phyloP scores from a whole-genome alignment of 1,284 basidiomycete genomes.

The Irpex lacteus region DNA sequence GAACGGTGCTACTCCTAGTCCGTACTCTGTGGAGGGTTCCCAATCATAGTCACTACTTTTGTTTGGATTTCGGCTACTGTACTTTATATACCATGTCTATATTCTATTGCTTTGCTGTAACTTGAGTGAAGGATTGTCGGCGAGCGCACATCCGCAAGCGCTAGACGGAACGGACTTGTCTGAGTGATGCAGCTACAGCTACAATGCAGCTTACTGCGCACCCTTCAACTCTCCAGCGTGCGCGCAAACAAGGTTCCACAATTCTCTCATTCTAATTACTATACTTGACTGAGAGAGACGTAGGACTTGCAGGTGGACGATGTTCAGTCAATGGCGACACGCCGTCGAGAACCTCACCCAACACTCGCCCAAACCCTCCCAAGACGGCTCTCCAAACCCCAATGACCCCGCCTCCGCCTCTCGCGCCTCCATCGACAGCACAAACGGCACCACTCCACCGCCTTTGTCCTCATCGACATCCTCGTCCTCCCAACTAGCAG shows the following conservation, averaged over 20 bases:
- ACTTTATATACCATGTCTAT: no score
- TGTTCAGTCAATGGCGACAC: conserved; percentile 28
- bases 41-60: background rate
- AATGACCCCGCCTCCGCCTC: conserved; percentile 11
- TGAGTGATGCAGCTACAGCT: background rate
- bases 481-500: conserved; percentile 55
- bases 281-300: background rate
- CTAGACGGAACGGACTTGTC: background rate
- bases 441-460: conserved; percentile 12
- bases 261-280: background rate
- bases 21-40: background rate
- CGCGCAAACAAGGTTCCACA: background rate
- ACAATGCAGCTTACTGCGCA: background rate
- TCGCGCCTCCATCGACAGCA: conserved; percentile 23
- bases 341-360: conserved; percentile 27
- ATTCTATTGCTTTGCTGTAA: no score
- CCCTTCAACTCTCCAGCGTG: background rate
- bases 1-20: conserved; percentile 7
- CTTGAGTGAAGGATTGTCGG: no score
- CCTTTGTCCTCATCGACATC: conserved; percentile 14
- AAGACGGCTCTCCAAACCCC: conserved; percentile 16
- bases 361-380: conserved; percentile 26
- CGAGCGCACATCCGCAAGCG: background rate
- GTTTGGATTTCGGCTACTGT: no score
- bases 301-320: background rate